phyloP scores from a whole-genome alignment of 306 rosid genomes.

The Trichosanthes cucumerina region DNA sequence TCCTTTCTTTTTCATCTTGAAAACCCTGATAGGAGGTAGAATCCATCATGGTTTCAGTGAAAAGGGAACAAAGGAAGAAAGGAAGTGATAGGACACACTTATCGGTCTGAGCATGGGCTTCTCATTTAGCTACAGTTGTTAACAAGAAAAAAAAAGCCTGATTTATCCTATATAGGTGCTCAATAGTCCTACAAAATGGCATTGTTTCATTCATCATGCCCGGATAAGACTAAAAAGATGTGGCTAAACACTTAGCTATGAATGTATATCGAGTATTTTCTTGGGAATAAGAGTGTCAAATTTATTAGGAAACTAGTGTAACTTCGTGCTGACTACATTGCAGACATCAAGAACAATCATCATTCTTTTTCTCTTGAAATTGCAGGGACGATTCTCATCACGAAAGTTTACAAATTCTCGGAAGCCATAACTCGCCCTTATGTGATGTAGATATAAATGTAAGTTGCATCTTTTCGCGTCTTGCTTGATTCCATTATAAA shows the following conservation, averaged over 20 bases:
- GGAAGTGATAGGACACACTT: background rate
- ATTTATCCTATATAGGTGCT: background rate
- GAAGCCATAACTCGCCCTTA: slow-evolving; percentile 64
- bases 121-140: background rate
- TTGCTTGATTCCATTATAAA: background rate
- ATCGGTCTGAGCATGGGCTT: background rate
- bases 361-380: slow-evolving; percentile 18
- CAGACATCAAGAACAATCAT: slow-evolving; percentile 8
- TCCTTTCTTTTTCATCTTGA: background rate
- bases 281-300: background rate
- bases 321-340: background rate
- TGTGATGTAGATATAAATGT: slow-evolving; percentile 60
- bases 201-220: background rate
- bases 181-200: background rate
- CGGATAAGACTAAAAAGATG: background rate
- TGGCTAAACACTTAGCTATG: background rate
- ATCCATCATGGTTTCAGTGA: background rate
- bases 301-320: background rate
- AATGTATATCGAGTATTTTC: background rate
- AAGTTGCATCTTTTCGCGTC: slow-evolving; percentile 22
- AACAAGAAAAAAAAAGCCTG: background rate
- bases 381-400: slow-evolving; percentile 70
- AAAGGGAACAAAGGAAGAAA: background rate
- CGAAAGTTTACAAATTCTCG: slow-evolving; percentile 61
- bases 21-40: background rate